Evolutionary conservation across 495 filamentous ascomycete genomes (phyloP).

Genomic region (Pseudevernia furfuracea): DNA sequence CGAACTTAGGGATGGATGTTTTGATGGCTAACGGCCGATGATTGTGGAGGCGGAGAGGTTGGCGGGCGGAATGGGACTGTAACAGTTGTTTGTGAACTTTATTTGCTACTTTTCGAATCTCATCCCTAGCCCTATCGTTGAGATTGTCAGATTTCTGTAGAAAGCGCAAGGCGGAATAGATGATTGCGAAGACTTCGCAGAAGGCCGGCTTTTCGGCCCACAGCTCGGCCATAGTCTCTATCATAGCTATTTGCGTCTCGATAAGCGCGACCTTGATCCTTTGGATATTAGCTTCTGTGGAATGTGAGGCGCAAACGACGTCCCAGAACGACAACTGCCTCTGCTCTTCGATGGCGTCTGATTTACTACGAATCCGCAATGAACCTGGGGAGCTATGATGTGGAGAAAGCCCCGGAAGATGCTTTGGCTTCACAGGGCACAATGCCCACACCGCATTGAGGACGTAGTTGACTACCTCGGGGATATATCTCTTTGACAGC

Average conservation of each 20-base stretch:
- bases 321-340: slow-evolving; percentile 46
- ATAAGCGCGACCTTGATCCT: slow-evolving; percentile 53
- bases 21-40: slow-evolving; percentile 86
- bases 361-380: slow-evolving; percentile 39
- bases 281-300: slow-evolving; percentile 31
- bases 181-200: slow-evolving; percentile 61
- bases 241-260: slow-evolving; percentile 47
- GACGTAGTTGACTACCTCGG: slow-evolving; percentile 76
- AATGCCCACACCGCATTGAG: slow-evolving; percentile 68
- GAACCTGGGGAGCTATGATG: slow-evolving; percentile 48
- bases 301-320: slow-evolving; percentile 32
- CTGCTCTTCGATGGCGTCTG: slow-evolving; percentile 25
- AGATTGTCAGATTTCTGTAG: slow-evolving; percentile 42
- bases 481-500: slow-evolving; percentile 75
- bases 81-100: slow-evolving; percentile 39
- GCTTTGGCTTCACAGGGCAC: slow-evolving; percentile 42
- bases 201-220: slow-evolving; percentile 66
- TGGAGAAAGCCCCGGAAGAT: slow-evolving; percentile 50
- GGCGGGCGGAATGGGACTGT: slow-evolving; percentile 53
- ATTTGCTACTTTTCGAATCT: slow-evolving; percentile 24
- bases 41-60: slow-evolving; percentile 79
- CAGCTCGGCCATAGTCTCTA: slow-evolving; percentile 51
- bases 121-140: slow-evolving; percentile 27
- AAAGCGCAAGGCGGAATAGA: slow-evolving; percentile 46
- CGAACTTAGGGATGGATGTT: slow-evolving; percentile 86